These are phyloP conservation scores for Adansonia gregorii DNA, from an alignment of 441 rosid species.

Conservation along the genomic window DNA sequence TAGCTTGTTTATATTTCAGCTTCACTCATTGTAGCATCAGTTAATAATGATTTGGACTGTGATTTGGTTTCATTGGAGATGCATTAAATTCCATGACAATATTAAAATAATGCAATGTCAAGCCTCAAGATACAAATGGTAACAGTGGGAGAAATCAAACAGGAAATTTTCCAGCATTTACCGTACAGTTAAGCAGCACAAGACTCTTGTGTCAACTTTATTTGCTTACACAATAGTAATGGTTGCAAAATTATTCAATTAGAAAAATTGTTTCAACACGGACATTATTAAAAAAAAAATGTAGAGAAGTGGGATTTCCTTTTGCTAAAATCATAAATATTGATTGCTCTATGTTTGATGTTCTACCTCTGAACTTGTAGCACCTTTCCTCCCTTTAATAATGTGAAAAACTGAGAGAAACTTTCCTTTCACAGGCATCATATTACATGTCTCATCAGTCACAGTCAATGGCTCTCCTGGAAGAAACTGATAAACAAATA, in stretches of 20 bases:
- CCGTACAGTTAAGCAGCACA: not conserved
- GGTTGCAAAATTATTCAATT: not conserved
- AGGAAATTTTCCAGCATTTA: conserved; percentile 17
- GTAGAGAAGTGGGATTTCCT: not conserved
- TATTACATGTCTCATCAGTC: conserved; percentile 85
- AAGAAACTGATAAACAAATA: conserved; percentile 95
- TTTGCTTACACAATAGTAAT: conserved; percentile 12
- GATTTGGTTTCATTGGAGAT: conserved; percentile 2
- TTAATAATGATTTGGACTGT: conserved; percentile 11
- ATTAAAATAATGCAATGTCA: not conserved
- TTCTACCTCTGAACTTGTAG: conserved; percentile 19
- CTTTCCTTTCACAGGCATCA: conserved; percentile 69
- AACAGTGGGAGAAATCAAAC: conserved; percentile 2
- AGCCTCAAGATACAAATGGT: not conserved
- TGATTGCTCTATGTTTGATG: not conserved
- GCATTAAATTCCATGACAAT: not conserved
- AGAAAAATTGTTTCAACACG: not conserved
- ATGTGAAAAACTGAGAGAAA: conserved; percentile 8
- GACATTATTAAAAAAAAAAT: not conserved
- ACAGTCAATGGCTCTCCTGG: conserved; percentile 76
- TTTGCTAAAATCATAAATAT: not conserved
- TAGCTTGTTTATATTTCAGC: not conserved
- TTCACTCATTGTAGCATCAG: conserved; percentile 13
- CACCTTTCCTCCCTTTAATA: not conserved
- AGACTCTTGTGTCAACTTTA: not conserved